These are phyloP conservation scores for Sphagnum contortum DNA, from an alignment of 225 moss, liverwort and hornwort genomes.

Conservation along the genomic window DNA sequence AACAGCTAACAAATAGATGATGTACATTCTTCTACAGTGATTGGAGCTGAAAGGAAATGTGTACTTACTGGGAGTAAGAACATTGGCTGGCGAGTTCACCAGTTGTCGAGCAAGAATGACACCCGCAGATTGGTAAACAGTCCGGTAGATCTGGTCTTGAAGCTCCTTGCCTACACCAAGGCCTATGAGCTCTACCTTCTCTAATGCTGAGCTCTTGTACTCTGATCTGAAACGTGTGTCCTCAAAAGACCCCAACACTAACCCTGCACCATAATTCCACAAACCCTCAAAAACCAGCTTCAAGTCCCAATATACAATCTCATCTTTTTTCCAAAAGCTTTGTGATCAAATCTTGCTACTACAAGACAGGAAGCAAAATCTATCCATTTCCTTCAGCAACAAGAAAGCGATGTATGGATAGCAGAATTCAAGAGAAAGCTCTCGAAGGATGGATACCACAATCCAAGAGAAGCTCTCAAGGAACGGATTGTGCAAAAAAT, in stretches of 20 bases:
- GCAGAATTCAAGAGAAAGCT: too few relatives aligned
- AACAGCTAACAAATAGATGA: too few relatives aligned
- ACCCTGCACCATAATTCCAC: constrained; percentile 16
- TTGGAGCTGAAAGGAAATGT: neutral
- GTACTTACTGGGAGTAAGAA: constrained; percentile 67
- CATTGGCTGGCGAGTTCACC: constrained; percentile 90
- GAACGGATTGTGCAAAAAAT: too few relatives aligned
- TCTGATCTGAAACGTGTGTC: constrained; percentile 83
- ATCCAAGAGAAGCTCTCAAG: too few relatives aligned
- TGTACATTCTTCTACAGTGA: too few relatives aligned
- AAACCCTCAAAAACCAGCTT: too few relatives aligned
- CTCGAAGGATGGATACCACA: too few relatives aligned
- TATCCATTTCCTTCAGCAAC: too few relatives aligned
- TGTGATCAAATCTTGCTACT: too few relatives aligned
- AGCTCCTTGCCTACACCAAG: constrained; percentile 36
- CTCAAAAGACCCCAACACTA: constrained; percentile 56
- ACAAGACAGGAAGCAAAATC: too few relatives aligned
- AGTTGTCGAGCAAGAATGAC: constrained; percentile 86
- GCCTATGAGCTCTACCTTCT: constrained; percentile 55
- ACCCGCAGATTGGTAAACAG: constrained; percentile 51
- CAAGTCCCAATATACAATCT: neutral
- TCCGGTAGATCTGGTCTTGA: constrained; percentile 31
- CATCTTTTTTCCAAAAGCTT: neutral
- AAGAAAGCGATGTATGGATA: too few relatives aligned
- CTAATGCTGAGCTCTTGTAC: constrained; percentile 50